Conservation (phyloP, 176 grass and related monocot species). For the Thalia dealbata region DNA sequence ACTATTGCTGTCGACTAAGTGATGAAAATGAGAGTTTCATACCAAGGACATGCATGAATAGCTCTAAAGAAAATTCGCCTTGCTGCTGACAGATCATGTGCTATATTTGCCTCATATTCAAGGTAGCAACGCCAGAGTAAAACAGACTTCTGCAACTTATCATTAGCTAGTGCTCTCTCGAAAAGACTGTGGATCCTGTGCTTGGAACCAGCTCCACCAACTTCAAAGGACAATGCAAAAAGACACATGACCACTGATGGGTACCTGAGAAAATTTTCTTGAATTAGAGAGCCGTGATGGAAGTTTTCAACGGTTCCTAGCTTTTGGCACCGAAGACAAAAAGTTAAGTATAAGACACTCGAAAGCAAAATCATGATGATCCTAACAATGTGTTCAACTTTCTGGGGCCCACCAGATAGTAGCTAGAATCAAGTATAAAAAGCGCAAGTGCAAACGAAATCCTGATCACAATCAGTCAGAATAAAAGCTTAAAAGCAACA, state of each 20-base stretch:
- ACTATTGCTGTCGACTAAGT: background rate
- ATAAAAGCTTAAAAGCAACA: background rate
- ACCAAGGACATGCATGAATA: slow-evolving; percentile 98
- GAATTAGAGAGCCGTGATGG: background rate
- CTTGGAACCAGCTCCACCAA: slow-evolving; percentile 53
- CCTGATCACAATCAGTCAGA: background rate
- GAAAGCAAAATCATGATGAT: background rate
- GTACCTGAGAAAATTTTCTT: slow-evolving; percentile 29
- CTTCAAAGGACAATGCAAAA: slow-evolving; percentile 80
- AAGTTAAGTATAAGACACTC: background rate
- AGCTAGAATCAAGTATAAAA: too few relatives aligned
- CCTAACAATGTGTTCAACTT: background rate
- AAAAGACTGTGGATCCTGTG: slow-evolving; percentile 85
- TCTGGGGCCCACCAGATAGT: too few relatives aligned
- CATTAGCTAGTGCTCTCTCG: slow-evolving; percentile 76
- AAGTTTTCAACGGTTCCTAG: background rate
- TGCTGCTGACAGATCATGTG: slow-evolving; percentile 56
- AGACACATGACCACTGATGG: slow-evolving; percentile 67
- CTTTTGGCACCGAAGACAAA: background rate
- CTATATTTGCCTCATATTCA: slow-evolving; percentile 58
- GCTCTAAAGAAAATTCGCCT: slow-evolving; percentile 89
- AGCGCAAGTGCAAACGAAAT: too few relatives aligned
- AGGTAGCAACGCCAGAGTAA: slow-evolving; percentile 85
- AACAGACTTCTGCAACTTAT: slow-evolving; percentile 87
- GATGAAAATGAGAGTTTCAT: slow-evolving; percentile 14